These are phyloP conservation scores for Malassezia yamatoensis DNA, from an alignment of 1,284 basidiomycete species.

Conservation along the genomic window DNA sequence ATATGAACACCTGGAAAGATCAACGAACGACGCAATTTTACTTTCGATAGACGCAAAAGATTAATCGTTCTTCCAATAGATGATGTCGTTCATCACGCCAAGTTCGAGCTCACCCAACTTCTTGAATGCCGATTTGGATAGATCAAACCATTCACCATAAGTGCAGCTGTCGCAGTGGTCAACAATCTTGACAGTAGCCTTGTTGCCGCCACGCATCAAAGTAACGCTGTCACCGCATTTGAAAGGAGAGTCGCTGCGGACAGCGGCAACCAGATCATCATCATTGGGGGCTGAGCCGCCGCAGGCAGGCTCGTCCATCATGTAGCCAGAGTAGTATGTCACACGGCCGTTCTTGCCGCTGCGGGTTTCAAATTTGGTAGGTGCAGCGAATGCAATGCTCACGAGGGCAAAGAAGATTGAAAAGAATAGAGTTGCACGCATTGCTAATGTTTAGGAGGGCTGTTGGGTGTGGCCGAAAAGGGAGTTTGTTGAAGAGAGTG, in stretches of 20 bases:
- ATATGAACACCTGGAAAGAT: no score
- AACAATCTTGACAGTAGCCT: conserved; percentile 29
- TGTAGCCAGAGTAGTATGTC: conserved; percentile 35
- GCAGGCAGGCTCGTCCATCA: conserved; percentile 36
- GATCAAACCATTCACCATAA: conserved; percentile 29
- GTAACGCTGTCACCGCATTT: conserved; percentile 37
- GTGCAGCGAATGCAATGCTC: conserved; percentile 2
- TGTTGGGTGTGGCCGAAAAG: no score
- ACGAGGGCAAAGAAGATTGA: conserved; percentile 8
- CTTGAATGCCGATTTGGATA: conserved; percentile 30
- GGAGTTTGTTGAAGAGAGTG: no score
- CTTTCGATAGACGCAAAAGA: no score
- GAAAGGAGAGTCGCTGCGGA: conserved; percentile 26
- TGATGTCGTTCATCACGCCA: conserved; percentile 26
- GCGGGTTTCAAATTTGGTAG: background rate
- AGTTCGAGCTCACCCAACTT: conserved; percentile 25
- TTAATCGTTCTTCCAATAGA: conserved; percentile 20
- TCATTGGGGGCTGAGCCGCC: conserved; percentile 36
- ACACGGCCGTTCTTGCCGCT: conserved; percentile 21
- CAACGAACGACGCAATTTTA: background rate
- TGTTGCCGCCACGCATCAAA: conserved; percentile 32
- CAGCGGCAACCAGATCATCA: conserved; percentile 28
- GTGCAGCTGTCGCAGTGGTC: conserved; percentile 34
- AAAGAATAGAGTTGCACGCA: conserved; percentile 12
- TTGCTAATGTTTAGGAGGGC: background rate